Conservation (phyloP, 192 early-diverging fungal genomes). For the Spinellus fusiger region DNA sequence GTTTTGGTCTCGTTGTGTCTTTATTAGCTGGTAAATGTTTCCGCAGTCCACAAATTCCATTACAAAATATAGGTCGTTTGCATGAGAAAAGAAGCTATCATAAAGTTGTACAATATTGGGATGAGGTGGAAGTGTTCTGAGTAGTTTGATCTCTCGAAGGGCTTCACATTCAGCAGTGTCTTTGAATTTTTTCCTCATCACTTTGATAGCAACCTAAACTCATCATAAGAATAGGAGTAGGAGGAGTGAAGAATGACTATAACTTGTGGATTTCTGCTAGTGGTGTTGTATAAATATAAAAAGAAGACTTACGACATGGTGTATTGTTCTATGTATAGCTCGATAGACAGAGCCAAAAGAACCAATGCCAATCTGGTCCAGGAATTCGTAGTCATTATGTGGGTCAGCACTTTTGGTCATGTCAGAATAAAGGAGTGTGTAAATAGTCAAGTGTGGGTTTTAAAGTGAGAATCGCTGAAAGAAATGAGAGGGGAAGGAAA, state of each 20-base stretch:
- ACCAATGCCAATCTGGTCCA: conserved; percentile 75
- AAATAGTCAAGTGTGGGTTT: background rate
- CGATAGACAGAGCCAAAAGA: conserved; percentile 76
- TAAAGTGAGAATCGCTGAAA: too few species aligned
- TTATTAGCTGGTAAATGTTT: conserved; percentile 88
- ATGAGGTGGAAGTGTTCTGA: conserved; percentile 66
- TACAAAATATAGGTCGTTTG: conserved; percentile 77
- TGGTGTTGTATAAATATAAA: too few species aligned
- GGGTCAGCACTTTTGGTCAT: conserved; percentile 9
- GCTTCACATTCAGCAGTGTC: conserved; percentile 64
- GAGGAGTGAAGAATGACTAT: background rate
- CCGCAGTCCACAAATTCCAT: conserved; percentile 92
- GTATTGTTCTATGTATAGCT: conserved; percentile 54
- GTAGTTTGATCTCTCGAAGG: conserved; percentile 73
- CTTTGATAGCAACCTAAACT: conserved; percentile 77
- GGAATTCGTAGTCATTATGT: conserved; percentile 49
- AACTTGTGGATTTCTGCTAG: background rate
- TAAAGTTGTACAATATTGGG: conserved; percentile 76
- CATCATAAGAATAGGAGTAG: background rate
- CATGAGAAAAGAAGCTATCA: conserved; percentile 70
- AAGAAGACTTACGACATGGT: conserved; percentile 59
- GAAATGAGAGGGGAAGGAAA: background rate
- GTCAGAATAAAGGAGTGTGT: background rate
- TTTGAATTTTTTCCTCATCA: conserved; percentile 81
- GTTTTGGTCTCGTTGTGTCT: conserved; percentile 55